Evolutionary conservation across 768 basidiomycete genomes (phyloP), one percentile per base, ranked within the genome.

Genomic region (Mycena maculata): DNA sequence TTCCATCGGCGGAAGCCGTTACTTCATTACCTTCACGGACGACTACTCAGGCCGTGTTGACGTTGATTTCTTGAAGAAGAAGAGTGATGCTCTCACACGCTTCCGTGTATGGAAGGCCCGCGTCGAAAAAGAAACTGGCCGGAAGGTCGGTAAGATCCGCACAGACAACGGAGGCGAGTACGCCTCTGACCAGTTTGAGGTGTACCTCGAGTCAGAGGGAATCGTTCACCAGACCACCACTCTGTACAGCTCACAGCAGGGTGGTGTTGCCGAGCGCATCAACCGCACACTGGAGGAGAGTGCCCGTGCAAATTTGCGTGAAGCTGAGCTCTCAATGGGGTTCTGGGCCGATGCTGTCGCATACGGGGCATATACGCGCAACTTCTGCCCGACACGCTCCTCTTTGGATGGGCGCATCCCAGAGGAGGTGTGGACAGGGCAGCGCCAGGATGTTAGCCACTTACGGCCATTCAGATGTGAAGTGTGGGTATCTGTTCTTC

Each of bases 241-340:
- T 0, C 77, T 76, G 0, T 76, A 79, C 22, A 72, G 74, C 3
- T 77, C 77, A 0, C 42, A 69, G 12, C 76, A 81, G 41, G 80
- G 80, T 44, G 75, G 80, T 0, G 55, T 79, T 3, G 79, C 78
- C 0, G 79, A 83, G 36, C 30, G 73, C 4, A 58, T 66, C 15
- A 81, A 77, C 56, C 12, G 60, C 15, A 75, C 74, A 0, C 39
- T 78, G 0, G 18, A 75, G 0, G 72, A 78, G 28, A 25, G 45
- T 25, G 45, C 45, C 25, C 45, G 45, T 8, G 45, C 45, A 47
- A 47, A 47, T 47, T 23, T n/a, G n/a, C n/a, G n/a, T n/a, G n/a
- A n/a, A n/a, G n/a, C n/a, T n/a, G n/a, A n/a, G n/a, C n/a, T n/a
- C 45, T 22, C 22, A 8, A 44, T 44, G 6, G 18, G 42, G 8